phyloP scores from a whole-genome alignment of 768 basidiomycete species.

The Pulveroboletus sp. region DNA sequence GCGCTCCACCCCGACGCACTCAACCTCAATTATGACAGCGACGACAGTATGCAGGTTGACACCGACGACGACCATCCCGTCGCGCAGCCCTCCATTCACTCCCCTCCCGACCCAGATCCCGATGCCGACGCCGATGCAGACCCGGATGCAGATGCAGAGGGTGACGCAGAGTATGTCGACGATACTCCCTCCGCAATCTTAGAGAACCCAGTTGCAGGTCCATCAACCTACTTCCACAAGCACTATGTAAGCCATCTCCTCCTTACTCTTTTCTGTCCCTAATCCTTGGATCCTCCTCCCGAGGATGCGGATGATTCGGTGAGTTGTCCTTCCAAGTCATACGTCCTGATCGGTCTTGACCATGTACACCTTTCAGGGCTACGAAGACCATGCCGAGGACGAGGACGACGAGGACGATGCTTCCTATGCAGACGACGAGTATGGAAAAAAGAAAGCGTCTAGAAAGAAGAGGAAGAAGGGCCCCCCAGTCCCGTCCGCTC shows the following conservation, averaged over 20 bases:
- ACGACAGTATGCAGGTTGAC: constrained; percentile 70
- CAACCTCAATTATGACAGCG: constrained; percentile 49
- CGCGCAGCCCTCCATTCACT: constrained; percentile 9
- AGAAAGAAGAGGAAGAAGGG: constrained; percentile 63
- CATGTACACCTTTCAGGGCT: constrained; percentile 48
- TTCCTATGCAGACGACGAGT: constrained; percentile 75
- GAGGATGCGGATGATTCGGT: constrained; percentile 34
- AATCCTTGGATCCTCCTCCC: neutral
- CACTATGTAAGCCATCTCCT: constrained; percentile 50
- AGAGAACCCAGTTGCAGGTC: constrained; percentile 34
- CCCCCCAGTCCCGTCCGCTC: constrained; percentile 36
- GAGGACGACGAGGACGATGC: constrained; percentile 68
- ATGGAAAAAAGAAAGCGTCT: constrained; percentile 60
- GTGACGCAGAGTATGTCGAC: constrained; percentile 39
- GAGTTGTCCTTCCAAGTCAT: constrained; percentile 12
- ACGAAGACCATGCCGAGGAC: constrained; percentile 48
- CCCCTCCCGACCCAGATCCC: constrained; percentile 32
- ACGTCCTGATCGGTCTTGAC: constrained; percentile 15
- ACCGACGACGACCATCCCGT: constrained; percentile 41
- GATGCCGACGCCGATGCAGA: constrained; percentile 63
- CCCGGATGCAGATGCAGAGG: constrained; percentile 37
- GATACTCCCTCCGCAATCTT: constrained; percentile 34
- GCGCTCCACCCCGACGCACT: constrained; percentile 40
- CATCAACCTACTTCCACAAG: constrained; percentile 46
- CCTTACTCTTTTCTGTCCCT: constrained; percentile 2